These are phyloP conservation scores for Neurospora sp. DNA, from an alignment of 495 filamentous ascomycete species.

Conservation along the genomic window DNA sequence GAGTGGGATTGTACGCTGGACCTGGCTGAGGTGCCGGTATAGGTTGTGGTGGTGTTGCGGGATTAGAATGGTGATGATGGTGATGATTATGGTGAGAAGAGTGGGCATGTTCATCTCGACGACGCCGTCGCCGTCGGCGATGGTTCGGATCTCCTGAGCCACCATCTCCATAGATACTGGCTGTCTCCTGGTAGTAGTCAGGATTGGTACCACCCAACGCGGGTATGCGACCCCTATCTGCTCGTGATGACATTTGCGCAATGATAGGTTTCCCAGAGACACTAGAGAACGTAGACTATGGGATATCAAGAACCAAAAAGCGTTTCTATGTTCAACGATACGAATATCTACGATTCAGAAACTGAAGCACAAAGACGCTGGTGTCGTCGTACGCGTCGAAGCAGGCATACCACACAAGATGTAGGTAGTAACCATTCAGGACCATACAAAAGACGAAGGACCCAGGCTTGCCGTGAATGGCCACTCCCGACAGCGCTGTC, in stretches of 20 bases:
- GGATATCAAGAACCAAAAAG: neutral
- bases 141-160: neutral
- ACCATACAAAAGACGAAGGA: neutral
- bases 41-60: neutral
- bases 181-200: constrained; percentile 12
- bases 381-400: neutral
- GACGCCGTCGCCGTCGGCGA: neutral
- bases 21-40: neutral
- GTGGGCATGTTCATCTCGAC: neutral
- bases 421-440: neutral
- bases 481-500: neutral
- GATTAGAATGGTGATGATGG: neutral
- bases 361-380: neutral
- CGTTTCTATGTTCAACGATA: neutral
- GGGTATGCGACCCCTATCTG: neutral
- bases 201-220: constrained; percentile 6
- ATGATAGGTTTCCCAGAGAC: neutral
- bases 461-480: neutral
- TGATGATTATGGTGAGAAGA: neutral
- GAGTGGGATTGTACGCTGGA: neutral
- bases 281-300: neutral
- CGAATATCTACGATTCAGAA: neutral
- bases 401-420: neutral
- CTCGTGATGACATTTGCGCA: neutral
- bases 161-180: constrained; percentile 1